Base-by-base conservation (phyloP, 352 stramenopile species). In the Pythium guiyangense region DNA sequence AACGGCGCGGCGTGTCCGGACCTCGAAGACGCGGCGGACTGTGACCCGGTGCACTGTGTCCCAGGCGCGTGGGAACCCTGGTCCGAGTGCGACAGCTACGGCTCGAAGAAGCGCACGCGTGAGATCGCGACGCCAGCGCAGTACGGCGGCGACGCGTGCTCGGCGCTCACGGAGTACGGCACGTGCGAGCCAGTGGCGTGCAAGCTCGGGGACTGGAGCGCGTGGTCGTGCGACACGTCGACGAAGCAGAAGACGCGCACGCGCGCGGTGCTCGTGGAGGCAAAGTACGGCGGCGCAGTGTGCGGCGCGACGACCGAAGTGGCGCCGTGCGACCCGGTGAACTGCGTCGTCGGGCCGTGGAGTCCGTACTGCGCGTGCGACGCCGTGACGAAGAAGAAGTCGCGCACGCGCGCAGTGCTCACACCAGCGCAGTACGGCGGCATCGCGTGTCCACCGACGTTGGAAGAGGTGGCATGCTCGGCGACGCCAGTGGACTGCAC, bases 181-280 rank as follows among this genome's bases (percentile, higher is more conserved):
- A 60, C 52, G 34, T 86, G 76, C n/a, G 56, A 69, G 1, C 61
- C 70, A 0, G 65, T 86, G n/a, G 64, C 74, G 37, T 90, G 79
- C 42, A 65, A 63, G 10, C 52, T 87, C 3, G 70, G 54, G 1
- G 62, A 66, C 27, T 89, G 74, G 72, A 59, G 47, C 6, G 40
- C 54, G 5, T 89, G 67, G 55, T 42, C 61, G 3, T 89, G 79
- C 59, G 69, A 72, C 49, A 18, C 51, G 0, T 56, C 53, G 0
- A 63, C 54, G 1, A 66, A 72, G 46, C 44, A 62, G 14, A 85
- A 83, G 63, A 77, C 66, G 5, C 71, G 64, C 9, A 70, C 63
- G 15, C 73, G 79, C 0, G 68, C 53, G 0, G 43, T 76, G 29
- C 48, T 67, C 1, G 62, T 62, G 6, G 51, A 49, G 29, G 48